These are phyloP conservation scores for Globisporangium viniferum DNA, from an alignment of 352 stramenopile genomes.

Conservation along the genomic window DNA sequence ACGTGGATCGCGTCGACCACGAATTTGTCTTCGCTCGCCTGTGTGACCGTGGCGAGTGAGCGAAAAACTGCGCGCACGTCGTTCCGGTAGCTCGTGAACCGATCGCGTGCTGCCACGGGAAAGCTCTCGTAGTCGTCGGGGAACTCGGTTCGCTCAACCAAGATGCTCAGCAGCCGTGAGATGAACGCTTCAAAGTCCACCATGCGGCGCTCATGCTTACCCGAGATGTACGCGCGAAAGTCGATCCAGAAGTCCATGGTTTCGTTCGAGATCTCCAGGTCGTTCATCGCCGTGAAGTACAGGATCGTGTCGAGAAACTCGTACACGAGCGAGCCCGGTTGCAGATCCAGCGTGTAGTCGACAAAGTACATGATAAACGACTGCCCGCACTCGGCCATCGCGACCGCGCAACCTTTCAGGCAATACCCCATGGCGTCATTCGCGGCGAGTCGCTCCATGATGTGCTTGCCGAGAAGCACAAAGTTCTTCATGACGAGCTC, in stretches of 20 bases:
- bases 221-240: constrained; percentile 69
- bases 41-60: constrained; percentile 66
- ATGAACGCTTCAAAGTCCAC: constrained; percentile 69
- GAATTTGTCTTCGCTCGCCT: constrained; percentile 71
- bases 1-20: constrained; percentile 70
- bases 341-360: constrained; percentile 61
- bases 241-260: constrained; percentile 86
- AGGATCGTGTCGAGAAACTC: constrained; percentile 73
- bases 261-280: constrained; percentile 69
- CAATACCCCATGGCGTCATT: constrained; percentile 39
- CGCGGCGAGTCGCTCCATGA: constrained; percentile 32
- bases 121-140: constrained; percentile 52
- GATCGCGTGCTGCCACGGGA: constrained; percentile 46
- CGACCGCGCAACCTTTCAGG: constrained; percentile 44
- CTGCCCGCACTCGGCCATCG: constrained; percentile 73
- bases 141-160: constrained; percentile 71
- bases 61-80: constrained; percentile 76
- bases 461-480: constrained; percentile 59
- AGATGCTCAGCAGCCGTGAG: constrained; percentile 58
- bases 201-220: constrained; percentile 74
- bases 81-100: constrained; percentile 65
- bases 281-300: constrained; percentile 60
- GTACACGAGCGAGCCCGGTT: constrained; percentile 64
- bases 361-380: constrained; percentile 79
- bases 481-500: constrained; percentile 79